These are phyloP conservation scores for Aspergillus cristatus DNA, from an alignment of 495 filamentous ascomycete species.

Conservation along the genomic window DNA sequence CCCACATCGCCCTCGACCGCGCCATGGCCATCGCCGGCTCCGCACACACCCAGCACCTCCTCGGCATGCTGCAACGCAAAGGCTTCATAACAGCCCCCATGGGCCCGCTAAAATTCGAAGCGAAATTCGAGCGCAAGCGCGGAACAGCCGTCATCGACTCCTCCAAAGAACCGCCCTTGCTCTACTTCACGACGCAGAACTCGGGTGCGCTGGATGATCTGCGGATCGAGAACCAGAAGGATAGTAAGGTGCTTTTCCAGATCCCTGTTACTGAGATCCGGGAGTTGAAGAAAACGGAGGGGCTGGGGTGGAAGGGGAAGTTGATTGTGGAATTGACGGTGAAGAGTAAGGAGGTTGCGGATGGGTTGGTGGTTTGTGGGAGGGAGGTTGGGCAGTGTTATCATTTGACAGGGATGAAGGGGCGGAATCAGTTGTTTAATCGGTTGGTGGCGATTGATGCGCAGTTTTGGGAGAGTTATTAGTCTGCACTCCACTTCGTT, in stretches of 20 bases:
- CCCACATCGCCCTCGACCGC: conserved; percentile 58
- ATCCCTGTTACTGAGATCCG: conserved; percentile 48
- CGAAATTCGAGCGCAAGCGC: conserved; percentile 59
- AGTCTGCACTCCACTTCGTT: conserved; percentile 14
- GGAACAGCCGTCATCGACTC: conserved; percentile 64
- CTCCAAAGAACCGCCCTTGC: conserved; percentile 26
- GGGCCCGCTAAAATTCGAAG: conserved; percentile 69
- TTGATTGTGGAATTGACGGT: conserved; percentile 73
- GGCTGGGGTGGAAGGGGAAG: conserved; percentile 82
- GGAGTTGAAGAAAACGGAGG: conserved; percentile 74
- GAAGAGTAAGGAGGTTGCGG: conserved; percentile 57
- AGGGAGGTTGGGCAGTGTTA: conserved; percentile 38
- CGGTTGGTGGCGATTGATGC: conserved; percentile 67
- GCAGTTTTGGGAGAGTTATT: conserved; percentile 85
- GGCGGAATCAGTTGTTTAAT: conserved; percentile 79
- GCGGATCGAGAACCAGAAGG: conserved; percentile 38
- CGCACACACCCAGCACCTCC: conserved; percentile 53
- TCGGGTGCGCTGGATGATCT: conserved; percentile 22
- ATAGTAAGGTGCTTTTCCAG: conserved; percentile 29
- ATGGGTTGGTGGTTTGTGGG: conserved; percentile 64
- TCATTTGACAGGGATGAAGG: conserved; percentile 60
- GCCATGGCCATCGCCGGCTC: conserved; percentile 55
- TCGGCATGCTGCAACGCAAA: conserved; percentile 53
- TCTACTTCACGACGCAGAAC: conserved; percentile 41
- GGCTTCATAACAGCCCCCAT: conserved; percentile 27